Conservation (phyloP, 306 rosid species). For the Prinsepia uniflora region DNA sequence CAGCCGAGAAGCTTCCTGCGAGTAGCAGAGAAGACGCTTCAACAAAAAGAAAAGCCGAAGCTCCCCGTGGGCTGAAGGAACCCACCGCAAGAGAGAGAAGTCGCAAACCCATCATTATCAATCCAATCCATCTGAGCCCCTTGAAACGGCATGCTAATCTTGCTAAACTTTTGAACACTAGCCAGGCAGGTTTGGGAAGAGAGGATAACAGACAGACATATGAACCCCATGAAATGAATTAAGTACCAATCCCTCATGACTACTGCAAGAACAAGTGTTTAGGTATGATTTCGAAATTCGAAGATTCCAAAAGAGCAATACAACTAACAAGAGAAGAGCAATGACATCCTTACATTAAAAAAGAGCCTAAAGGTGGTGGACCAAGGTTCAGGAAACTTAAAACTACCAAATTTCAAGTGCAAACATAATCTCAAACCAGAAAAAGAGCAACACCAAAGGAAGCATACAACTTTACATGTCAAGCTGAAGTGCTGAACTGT, state of each 20-base stretch:
- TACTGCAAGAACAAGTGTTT: conserved; percentile 3
- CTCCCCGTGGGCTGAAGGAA: no score
- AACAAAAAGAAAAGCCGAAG: no score
- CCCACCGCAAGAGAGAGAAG: no score
- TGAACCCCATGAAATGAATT: conserved; percentile 18
- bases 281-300: background rate
- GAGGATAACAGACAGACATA: conserved; percentile 28
- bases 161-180: conserved; percentile 33
- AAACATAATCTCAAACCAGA: background rate
- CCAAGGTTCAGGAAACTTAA: background rate
- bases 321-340: background rate
- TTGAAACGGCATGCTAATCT: conserved; percentile 37
- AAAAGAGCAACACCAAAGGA: conserved; percentile 1
- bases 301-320: conserved; percentile 2
- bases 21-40: no score
- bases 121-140: conserved; percentile 70
- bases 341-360: conserved; percentile 11
- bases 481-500: conserved; percentile 5
- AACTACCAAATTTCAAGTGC: conserved; percentile 8
- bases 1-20: no score
- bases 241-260: conserved; percentile 43
- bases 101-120: conserved; percentile 49
- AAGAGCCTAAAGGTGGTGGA: conserved; percentile 3
- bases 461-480: background rate
- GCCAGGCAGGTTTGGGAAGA: conserved; percentile 35